These are phyloP conservation scores for Xylariaceae sp. DNA, from an alignment of 2,329 filamentous ascomycete species.

Conservation along the genomic window DNA sequence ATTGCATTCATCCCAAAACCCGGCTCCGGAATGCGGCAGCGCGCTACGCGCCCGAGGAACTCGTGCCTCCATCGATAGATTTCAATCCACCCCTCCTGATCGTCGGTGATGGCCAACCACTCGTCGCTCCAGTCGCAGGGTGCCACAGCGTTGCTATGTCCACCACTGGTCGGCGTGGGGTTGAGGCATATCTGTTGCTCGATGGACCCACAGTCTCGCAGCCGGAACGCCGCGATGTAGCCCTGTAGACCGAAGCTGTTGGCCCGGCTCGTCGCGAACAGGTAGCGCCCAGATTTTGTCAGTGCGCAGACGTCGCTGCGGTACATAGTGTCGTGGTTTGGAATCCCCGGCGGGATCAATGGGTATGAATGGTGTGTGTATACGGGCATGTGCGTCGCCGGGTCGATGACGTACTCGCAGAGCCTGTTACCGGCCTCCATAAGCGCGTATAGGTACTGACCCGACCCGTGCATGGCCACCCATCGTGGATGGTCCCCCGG, in stretches of 20 bases:
- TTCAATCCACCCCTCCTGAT: constrained; percentile 82
- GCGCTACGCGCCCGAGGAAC: constrained; percentile 71
- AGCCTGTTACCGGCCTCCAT: constrained; percentile 88
- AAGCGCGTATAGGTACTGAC: constrained; percentile 75
- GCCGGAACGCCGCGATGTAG: constrained; percentile 76
- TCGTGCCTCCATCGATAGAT: constrained; percentile 85
- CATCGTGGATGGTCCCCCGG: constrained; percentile 76
- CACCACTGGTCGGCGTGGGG: constrained; percentile 80
- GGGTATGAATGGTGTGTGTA: constrained; percentile 75
- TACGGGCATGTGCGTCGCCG: constrained; percentile 66
- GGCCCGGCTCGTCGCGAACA: constrained; percentile 80
- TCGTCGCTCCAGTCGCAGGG: constrained; percentile 82
- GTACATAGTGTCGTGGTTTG: constrained; percentile 59
- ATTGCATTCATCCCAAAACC: constrained; percentile 97
- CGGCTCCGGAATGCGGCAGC: constrained; percentile 74
- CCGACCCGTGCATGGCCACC: constrained; percentile 78
- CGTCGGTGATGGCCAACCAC: constrained; percentile 85
- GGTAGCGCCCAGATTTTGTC: constrained; percentile 64
- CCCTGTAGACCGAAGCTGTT: constrained; percentile 73
- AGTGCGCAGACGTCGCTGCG: constrained; percentile 80
- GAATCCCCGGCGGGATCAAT: constrained; percentile 70
- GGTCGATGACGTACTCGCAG: constrained; percentile 76
- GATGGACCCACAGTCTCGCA: constrained; percentile 64
- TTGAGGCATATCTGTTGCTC: constrained; percentile 76
- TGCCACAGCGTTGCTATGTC: constrained; percentile 82